A percentile compares a stretch with the other conserved stretches of the same genome.
Conservation (phyloP, 1,284 basidiomycete genomes). For the Phellopilus nigrolimitatus region DNA sequence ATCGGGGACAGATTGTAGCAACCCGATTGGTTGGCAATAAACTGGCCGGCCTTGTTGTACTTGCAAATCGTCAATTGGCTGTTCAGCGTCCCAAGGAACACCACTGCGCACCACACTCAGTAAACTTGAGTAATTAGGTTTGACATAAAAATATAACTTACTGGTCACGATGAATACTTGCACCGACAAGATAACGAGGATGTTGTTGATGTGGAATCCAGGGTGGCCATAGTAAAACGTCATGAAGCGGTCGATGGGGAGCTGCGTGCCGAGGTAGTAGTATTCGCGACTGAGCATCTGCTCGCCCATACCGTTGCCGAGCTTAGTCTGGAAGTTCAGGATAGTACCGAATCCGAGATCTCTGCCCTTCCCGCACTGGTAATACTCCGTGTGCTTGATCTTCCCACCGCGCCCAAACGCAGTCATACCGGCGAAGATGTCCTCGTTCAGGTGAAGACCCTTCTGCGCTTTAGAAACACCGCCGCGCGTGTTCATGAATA, state of each 20-base stretch:
- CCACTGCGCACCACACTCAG: conserved; percentile 47
- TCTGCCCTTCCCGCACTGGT: conserved; percentile 97
- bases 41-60: conserved; percentile 68
- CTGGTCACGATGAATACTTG: conserved; percentile 87
- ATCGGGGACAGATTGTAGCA: conserved; percentile 91
- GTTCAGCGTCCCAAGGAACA: conserved; percentile 89
- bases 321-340: conserved; percentile 99
- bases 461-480: conserved; percentile 99
- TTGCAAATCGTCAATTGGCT: conserved; percentile 73
- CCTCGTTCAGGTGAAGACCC: conserved; percentile 96
- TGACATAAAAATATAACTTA: conserved; percentile 37
- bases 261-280: conserved; percentile 98
- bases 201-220: conserved; percentile 99
- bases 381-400: conserved; percentile 99
- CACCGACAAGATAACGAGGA: conserved; percentile 92
- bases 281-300: conserved; percentile 99
- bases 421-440: conserved; percentile 99
- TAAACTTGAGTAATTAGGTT: conserved; percentile 15
- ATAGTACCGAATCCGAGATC: conserved; percentile 99
- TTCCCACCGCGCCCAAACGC: conserved; percentile 94
- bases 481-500: conserved; percentile 98
- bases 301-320: conserved; percentile 99
- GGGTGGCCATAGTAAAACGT: conserved; percentile 99
- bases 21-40: conserved; percentile 71
- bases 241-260: conserved; percentile 96